Percentiles rank a stretch among this genome's conserved stretches.
Conservation (phyloP, 176 grass and related monocot species). For the maize (Zea mays) region Zm-B73-REFERENCE-NAM-5.0 NC_050099.1:15851501-15852000, state of each 20-base stretch:
- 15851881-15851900: slow-evolving; percentile 56
- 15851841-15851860: slow-evolving; percentile 86
- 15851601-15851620: background rate
- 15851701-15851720: background rate
- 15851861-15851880: slow-evolving; percentile 84
- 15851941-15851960: slow-evolving; percentile 31
- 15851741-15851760: slow-evolving; percentile 70
- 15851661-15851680: background rate
- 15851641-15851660: background rate
- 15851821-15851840: slow-evolving; percentile 92
- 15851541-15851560: too few species aligned
- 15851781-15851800: slow-evolving; percentile 95
- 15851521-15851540: too few species aligned
- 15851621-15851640: slow-evolving; percentile 16
- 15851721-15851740: slow-evolving; percentile 21
- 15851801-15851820: slow-evolving; percentile 87
- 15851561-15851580: too few species aligned
- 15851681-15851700: background rate
- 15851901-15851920: background rate
- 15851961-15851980: slow-evolving; percentile 78
- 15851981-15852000: slow-evolving; percentile 87
- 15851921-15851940: slow-evolving; percentile 3
- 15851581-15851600: background rate
- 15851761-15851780: slow-evolving; percentile 98
- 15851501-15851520: too few species aligned